Conservation (phyloP, 73 alveolate species). For the Paramecium sonneborni region DNA sequence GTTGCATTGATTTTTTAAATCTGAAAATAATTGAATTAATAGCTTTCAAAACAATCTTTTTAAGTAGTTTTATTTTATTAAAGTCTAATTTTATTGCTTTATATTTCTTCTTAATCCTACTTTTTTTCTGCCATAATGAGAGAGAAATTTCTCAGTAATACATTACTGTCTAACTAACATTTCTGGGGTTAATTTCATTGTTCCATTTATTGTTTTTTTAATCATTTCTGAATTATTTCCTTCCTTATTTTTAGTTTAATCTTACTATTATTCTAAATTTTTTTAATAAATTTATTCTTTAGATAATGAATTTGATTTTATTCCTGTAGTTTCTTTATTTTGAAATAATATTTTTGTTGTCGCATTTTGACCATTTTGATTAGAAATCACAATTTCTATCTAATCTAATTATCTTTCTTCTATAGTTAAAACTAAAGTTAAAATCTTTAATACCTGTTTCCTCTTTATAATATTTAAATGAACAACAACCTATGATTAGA, state of each 20-base stretch:
- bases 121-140: not conserved
- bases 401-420: not conserved
- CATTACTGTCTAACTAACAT: not conserved
- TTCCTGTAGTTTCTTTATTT: not conserved
- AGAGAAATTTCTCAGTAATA: not conserved
- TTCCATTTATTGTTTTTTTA: not conserved
- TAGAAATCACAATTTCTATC: not conserved
- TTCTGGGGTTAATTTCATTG: not conserved
- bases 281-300: not conserved
- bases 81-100: too few relatives aligned
- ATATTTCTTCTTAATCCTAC: slow-evolving; percentile 39
- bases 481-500: not conserved
- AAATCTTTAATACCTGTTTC: not conserved
- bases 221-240: not conserved
- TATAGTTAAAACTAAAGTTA: not conserved
- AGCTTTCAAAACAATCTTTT: too few relatives aligned
- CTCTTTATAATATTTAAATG: not conserved
- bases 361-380: not conserved
- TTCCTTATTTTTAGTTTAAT: not conserved
- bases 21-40: too few relatives aligned
- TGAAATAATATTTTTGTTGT: not conserved
- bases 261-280: not conserved
- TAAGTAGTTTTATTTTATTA: too few relatives aligned
- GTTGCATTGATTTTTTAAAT: too few relatives aligned
- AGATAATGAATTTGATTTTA: not conserved